Evolutionary conservation across 805 yeast species (phyloP).

Genomic region (Wilhelminamyces savonicus): DNA sequence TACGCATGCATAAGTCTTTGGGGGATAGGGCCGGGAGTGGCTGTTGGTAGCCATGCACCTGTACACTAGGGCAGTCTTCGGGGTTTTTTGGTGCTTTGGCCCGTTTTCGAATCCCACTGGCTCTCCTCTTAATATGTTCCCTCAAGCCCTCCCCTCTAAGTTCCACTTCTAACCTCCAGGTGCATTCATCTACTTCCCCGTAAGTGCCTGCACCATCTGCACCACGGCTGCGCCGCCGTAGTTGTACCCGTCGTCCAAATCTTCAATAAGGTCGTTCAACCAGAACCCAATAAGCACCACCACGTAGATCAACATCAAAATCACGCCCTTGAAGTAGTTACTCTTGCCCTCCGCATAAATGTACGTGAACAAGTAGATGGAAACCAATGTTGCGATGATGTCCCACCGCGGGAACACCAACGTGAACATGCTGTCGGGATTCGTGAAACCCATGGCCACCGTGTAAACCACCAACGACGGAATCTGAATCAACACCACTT

Average conservation of each 20-base stretch:
- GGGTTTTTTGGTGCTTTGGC: too few relatives aligned
- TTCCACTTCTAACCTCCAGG: too few relatives aligned
- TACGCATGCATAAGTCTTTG: too few relatives aligned
- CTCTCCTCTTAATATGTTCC: too few relatives aligned
- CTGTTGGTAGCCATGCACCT: too few relatives aligned
- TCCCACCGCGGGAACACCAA: constrained; percentile 96
- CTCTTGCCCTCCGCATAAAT: constrained; percentile 95
- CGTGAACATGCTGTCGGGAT: constrained; percentile 54
- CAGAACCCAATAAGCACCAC: constrained; percentile 79
- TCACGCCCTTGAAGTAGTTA: constrained; percentile 92
- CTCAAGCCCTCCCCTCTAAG: too few relatives aligned
- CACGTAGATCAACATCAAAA: constrained; percentile 69
- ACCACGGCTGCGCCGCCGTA: too few relatives aligned
- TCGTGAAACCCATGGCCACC: constrained; percentile 36
- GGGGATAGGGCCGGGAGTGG: too few relatives aligned
- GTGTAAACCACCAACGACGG: constrained; percentile 85
- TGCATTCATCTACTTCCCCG: too few relatives aligned
- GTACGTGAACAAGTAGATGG: constrained; percentile 86
- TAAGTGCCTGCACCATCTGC: too few relatives aligned
- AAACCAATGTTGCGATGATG: constrained; percentile 72
- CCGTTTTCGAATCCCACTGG: too few relatives aligned
- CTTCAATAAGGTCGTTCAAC: constrained; percentile 41
- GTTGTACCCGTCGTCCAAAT: constrained; percentile 19
- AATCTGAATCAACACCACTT: constrained; percentile 88
- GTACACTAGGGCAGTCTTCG: too few relatives aligned